A percentile compares a stretch with the other conserved stretches of the same genome.
Conservation (phyloP, 2,329 filamentous ascomycete genomes). For the Huntiella abstrusa region DNA sequence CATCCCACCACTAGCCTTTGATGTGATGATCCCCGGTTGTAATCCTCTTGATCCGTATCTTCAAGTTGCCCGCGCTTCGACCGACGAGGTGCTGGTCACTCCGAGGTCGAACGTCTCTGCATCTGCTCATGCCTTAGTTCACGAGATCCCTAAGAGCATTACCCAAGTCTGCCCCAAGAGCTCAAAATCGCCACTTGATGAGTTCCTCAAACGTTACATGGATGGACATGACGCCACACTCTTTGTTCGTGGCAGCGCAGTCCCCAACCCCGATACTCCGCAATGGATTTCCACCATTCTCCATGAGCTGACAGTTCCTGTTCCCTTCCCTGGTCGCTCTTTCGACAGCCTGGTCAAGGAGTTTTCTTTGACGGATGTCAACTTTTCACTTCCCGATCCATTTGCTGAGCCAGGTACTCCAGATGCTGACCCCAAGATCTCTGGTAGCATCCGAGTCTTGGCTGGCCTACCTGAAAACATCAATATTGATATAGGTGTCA, state of each 20-base stretch:
- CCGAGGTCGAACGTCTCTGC: constrained; percentile 50
- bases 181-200: constrained; percentile 65
- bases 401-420: constrained; percentile 58
- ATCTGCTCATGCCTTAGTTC: constrained; percentile 52
- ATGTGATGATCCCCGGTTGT: constrained; percentile 73
- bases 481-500: constrained; percentile 68
- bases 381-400: constrained; percentile 70
- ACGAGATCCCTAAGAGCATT: constrained; percentile 53
- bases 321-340: constrained; percentile 65
- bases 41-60: constrained; percentile 52
- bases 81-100: constrained; percentile 44
- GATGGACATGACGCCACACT: constrained; percentile 60
- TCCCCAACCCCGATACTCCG: constrained; percentile 46
- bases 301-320: constrained; percentile 61
- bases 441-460: constrained; percentile 62
- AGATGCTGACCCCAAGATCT: constrained; percentile 57
- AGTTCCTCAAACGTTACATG: constrained; percentile 63
- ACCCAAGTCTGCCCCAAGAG: constrained; percentile 57
- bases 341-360: constrained; percentile 73
- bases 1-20: constrained; percentile 65
- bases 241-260: constrained; percentile 62
- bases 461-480: constrained; percentile 68
- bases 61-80: constrained; percentile 56
- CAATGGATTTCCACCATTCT: constrained; percentile 68
- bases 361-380: constrained; percentile 68